Base-by-base conservation (phyloP, 1,284 basidiomycete species). In the Rhodotorula sp. region DNA sequence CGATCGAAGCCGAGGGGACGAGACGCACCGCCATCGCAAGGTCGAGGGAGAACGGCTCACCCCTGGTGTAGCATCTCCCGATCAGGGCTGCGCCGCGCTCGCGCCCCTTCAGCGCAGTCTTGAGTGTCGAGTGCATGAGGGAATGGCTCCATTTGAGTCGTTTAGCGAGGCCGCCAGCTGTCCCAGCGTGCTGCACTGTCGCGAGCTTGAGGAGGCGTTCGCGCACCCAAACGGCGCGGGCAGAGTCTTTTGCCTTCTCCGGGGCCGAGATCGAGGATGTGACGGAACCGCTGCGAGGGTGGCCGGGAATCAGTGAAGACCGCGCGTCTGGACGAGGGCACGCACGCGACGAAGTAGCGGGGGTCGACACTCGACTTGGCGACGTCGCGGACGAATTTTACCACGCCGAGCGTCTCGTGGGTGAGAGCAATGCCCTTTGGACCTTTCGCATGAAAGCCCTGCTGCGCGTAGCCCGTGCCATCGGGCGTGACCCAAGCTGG, bases 1-100 rank as follows among this genome's bases (percentile, higher is more conserved):
- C 29, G 15, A 12, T 8, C 2, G 39, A 19, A 29, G 7, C 17
- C 21, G 15, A 44, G 19, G 4, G 36, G 8, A 19, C 12, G 17
- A 19, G 39, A 32, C 88, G 65, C 4, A 65, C 66, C 3, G 66
- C 66, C 27, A 56, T 57, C 6, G 53, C 54, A 29, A 68, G 59
- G 36, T 68, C 70, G 39, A 68, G 62, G 1, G 66, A 65, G 55
- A 72, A 68, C 5, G 22, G 46, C 56, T 65, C 61, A 25, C 70
- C 70, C 2, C 63, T 51, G 1, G 70, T 51, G 50, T 72, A 72
- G 37, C 55, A 56, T 2, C 37, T 19, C 19, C 57, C 39, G 51
- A 68, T 68, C 19, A 29, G 46, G 19, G 32, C 36, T 64, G 70
- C 80, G 53, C 51, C 36, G 25, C 55, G 39, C 27, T 22, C 27